Evolutionary conservation across 78 protist species (phyloP).

Genomic region (Dictyostelium firmibasis): DNA sequence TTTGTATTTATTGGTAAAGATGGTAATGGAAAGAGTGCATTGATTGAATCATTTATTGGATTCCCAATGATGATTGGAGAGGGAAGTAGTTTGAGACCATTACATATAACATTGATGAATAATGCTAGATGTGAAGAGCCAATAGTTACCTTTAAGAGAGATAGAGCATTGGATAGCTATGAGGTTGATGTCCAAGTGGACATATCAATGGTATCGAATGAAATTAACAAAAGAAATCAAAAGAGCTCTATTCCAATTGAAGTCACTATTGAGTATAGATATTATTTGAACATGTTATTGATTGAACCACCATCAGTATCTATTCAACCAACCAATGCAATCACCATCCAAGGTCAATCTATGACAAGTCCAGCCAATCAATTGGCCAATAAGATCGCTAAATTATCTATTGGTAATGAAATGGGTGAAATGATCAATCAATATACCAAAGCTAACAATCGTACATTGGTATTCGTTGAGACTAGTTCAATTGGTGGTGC

Average conservation of each 20-base stretch:
- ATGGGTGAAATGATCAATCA: conserved; percentile 9
- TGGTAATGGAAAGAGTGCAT: conserved; percentile 49
- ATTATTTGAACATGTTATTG: conserved; percentile 60
- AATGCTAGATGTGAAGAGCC: conserved; percentile 52
- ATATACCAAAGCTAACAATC: conserved; percentile 13
- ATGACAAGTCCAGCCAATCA: background rate
- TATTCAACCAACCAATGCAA: background rate
- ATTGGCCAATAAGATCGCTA: background rate
- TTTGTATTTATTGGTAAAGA: conserved; percentile 82
- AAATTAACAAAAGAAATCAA: conserved; percentile 39
- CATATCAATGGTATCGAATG: background rate
- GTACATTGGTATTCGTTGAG: conserved; percentile 70
- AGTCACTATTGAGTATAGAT: conserved; percentile 47
- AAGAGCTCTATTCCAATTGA: conserved; percentile 24
- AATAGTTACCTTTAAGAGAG: conserved; percentile 57
- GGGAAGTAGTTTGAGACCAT: conserved; percentile 18
- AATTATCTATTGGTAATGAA: conserved; percentile 7
- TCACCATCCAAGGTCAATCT: background rate
- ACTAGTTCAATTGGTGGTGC: background rate
- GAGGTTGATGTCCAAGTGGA: conserved; percentile 41
- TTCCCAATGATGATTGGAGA: conserved; percentile 48
- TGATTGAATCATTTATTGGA: conserved; percentile 80
- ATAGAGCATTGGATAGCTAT: conserved; percentile 28
- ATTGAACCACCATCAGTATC: conserved; percentile 54
- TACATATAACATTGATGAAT: conserved; percentile 34